A percentile compares a stretch with the other conserved stretches of the same genome.
Evolutionary conservation across 2,329 filamentous ascomycete genomes (phyloP).

Genomic region (Aspergillus puulaauensis): DNA sequence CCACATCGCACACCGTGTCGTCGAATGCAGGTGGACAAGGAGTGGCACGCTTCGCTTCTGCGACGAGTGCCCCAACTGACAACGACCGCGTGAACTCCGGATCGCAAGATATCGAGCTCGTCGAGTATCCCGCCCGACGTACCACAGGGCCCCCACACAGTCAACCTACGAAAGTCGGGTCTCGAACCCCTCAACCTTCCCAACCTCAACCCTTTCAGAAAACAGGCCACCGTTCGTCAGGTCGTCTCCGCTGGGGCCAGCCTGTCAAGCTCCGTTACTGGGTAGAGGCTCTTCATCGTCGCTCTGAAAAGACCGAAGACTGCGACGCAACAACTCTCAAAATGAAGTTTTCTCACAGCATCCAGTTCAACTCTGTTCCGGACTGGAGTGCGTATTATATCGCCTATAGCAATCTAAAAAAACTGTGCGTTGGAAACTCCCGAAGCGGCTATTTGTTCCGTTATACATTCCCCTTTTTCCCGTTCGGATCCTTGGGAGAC

Average conservation of each 20-base stretch:
- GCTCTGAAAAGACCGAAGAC: conserved; percentile 17
- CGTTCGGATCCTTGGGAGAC: background rate
- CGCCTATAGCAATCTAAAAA: conserved; percentile 97
- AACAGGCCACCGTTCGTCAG: background rate
- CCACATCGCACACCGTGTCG: conserved; percentile 23
- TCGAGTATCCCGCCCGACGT: conserved; percentile 20
- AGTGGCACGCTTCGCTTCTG: conserved; percentile 28
- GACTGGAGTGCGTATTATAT: conserved; percentile 99
- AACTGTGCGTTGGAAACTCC: conserved; percentile 66
- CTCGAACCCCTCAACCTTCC: conserved; percentile 1
- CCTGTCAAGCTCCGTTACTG: conserved; percentile 30
- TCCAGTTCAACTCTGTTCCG: conserved; percentile 99
- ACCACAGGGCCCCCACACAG: conserved; percentile 10
- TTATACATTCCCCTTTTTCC: conserved; percentile 3
- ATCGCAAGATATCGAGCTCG: conserved; percentile 35
- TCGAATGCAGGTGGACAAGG: conserved; percentile 25
- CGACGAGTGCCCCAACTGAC: conserved; percentile 23
- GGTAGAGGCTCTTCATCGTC: conserved; percentile 33
- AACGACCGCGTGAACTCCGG: conserved; percentile 17
- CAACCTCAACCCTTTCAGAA: background rate
- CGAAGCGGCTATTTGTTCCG: conserved; percentile 58
- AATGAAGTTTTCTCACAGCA: conserved; percentile 99
- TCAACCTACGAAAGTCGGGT: background rate
- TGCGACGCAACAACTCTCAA: conserved; percentile 66
- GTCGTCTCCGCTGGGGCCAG: conserved; percentile 3